Conservation (phyloP, 345 rosid species). For the Bruguiera gymnorhiza region DNA sequence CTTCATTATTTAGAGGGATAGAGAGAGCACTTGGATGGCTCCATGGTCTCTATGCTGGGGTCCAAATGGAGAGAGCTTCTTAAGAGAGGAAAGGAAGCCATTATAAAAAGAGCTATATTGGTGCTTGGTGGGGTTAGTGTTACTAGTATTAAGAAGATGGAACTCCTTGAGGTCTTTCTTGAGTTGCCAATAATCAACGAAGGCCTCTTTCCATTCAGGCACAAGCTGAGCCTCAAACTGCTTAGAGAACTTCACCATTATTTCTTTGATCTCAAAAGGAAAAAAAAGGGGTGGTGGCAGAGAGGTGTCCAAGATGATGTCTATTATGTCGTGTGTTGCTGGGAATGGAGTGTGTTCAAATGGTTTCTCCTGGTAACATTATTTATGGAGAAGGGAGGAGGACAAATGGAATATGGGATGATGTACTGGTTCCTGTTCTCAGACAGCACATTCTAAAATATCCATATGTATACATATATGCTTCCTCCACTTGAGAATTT, state of each 20-base stretch:
- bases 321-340: too few relatives aligned
- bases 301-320: neutral
- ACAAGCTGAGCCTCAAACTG: conserved; percentile 92
- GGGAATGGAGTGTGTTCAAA: conserved; percentile 32
- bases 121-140: conserved; percentile 16
- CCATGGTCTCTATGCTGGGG: conserved; percentile 48
- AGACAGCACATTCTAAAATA: conserved; percentile 26
- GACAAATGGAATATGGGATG: conserved; percentile 8
- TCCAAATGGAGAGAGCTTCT: conserved; percentile 42
- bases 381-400: conserved; percentile 44
- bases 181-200: conserved; percentile 89
- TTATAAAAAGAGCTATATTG: conserved; percentile 22
- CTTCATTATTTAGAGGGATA: neutral
- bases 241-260: conserved; percentile 84
- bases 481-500: conserved; percentile 55
- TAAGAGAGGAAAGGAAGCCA: conserved; percentile 44
- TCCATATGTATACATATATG: conserved; percentile 25
- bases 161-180: conserved; percentile 74
- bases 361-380: conserved; percentile 31
- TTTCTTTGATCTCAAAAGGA: neutral
- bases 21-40: conserved; percentile 61
- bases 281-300: neutral
- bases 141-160: conserved; percentile 30
- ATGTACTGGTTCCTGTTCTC: neutral
- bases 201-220: conserved; percentile 99